Base-by-base conservation (phyloP, 1,284 basidiomycete species). In the Volvariella volvacea region DNA sequence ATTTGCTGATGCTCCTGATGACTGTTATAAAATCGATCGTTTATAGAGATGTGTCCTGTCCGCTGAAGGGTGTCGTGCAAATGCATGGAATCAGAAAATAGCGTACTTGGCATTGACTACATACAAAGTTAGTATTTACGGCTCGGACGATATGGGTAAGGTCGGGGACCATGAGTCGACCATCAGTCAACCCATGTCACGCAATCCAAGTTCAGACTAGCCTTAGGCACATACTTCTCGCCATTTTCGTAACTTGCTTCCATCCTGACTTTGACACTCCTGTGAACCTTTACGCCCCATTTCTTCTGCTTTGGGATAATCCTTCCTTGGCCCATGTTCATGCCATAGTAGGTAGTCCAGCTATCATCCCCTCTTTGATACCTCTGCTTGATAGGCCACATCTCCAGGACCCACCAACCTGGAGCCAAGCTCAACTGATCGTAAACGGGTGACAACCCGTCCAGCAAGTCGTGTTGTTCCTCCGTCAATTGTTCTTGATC, bases 281-380 rank as follows among this genome's bases (percentile, higher is more conserved):
- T 57, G 48, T 77, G 74, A 28, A 76, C 65, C 45, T 66, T 61
- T 15, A 78, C 56, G 1, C 63, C 65, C 6, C 59, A 49, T 14
- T 41, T 52, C 28, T 58, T 50, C 45, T 69, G 63, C 46, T 62
- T 58, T 2, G 72, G 74, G 15, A 78, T 66, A 21, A 58, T 45
- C 8, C 78, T 60, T 16, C 65, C 64, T 1, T 49, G 41, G 3
- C 71, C 78, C 36, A 70, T 21, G 49, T 80, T 79, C 41, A 58
- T 39, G 45, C 62, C 62, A 62, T 16, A n/a, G 15, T 15, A 36
- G 7, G n/a, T 4, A 36, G 8, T 20, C 22, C 62, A 61, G 45
- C 57, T 36, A 41, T 58, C 55, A 43, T 58, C 49, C 7, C 53
- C 52, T 38, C 48, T 51, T 38, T 64, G 62, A 43, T 61, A 61